Base-by-base conservation (phyloP, 2,329 filamentous ascomycete genomes). In the Mollisiaceae sp. region DNA sequence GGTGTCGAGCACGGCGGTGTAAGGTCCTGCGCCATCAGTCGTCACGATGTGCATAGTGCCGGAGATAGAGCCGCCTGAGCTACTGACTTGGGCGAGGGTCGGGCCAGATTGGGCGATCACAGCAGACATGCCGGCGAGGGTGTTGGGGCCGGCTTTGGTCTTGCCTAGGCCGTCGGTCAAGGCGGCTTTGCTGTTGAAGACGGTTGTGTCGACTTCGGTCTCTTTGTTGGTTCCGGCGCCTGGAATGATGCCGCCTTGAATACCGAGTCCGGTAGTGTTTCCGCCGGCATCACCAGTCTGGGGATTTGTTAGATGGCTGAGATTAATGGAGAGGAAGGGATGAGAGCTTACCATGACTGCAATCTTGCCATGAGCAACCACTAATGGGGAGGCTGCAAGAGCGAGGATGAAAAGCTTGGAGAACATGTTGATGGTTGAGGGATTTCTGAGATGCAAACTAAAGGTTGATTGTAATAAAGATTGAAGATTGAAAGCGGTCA, bases 41-140 rank as follows among this genome's bases (percentile, higher is more conserved):
- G 90, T 90, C 75, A 90, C 86, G 75, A 90, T 87, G 78, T 89
- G 88, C 11, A 90, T 79, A 1, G 86, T 89, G 82, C 90, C 89
- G 70, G 78, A 78, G 66, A 90, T 71, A 63, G 81, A 71, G 64
- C 88, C 88, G 58, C 87, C 87, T 32, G 27, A 32, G 0, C 79
- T 71, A 8, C 79, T 81, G 71, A 90, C 78, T 78, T 90, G 87
- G 12, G 88, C 86, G 27, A 90, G 83, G 64, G 78, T 71, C 65
- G 77, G 78, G 64, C 86, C 87, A 6, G 82, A 88, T 75, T 83
- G 80, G 6, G 65, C 80, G 79, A 90, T 82, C 76, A 89, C 86
- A 50, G 81, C 78, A 50, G 80, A 74, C 59, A 86, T 89, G 67
- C 85, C 86, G 35, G 81, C 73, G 75, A 88, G 80, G 2, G 67